phyloP scores from a whole-genome alignment of 352 stramenopile species.

The Phytophthora gonapodyides region DNA sequence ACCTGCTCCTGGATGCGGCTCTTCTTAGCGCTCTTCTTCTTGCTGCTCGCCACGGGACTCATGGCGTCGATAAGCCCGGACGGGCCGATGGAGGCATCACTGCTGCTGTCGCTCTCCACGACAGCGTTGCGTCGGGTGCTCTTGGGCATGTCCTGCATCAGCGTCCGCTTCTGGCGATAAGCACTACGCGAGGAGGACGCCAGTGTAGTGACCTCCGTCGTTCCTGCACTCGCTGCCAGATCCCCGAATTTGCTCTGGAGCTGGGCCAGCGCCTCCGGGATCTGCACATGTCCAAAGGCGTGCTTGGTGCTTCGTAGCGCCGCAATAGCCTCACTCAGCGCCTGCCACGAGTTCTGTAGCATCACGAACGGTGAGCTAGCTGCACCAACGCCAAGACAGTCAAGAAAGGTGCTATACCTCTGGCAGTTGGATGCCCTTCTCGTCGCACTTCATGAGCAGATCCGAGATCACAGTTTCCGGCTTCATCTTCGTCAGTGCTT shows the following conservation, averaged over 20 bases:
- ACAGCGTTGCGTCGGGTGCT: conserved; percentile 23
- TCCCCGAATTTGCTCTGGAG: conserved; percentile 41
- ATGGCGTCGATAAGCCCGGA: conserved; percentile 4
- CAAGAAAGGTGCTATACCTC: conserved; percentile 24
- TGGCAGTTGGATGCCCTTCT: conserved; percentile 48
- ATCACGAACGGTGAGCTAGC: background rate
- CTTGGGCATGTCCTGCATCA: conserved; percentile 32
- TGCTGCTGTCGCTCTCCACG: conserved; percentile 12
- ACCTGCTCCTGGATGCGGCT: conserved; percentile 50
- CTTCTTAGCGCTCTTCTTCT: conserved; percentile 42
- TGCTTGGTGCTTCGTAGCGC: conserved; percentile 45
- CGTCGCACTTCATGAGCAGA: conserved; percentile 67
- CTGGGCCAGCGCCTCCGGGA: conserved; percentile 47
- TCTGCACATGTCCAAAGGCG: conserved; percentile 45
- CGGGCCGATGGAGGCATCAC: background rate
- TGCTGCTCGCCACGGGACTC: conserved; percentile 36
- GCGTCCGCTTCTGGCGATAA: conserved; percentile 21
- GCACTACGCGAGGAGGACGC: conserved; percentile 8
- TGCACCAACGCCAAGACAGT: background rate
- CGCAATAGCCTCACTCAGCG: conserved; percentile 43
- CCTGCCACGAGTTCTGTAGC: conserved; percentile 47
- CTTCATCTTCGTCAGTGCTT: conserved; percentile 43
- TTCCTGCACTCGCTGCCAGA: conserved; percentile 1
- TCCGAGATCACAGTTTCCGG: conserved; percentile 58
- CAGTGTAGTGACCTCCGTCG: background rate